Evolutionary conservation across 768 basidiomycete species (phyloP), one percentile per base, ranked within the genome.

Genomic region (Leccinellum luteum): DNA sequence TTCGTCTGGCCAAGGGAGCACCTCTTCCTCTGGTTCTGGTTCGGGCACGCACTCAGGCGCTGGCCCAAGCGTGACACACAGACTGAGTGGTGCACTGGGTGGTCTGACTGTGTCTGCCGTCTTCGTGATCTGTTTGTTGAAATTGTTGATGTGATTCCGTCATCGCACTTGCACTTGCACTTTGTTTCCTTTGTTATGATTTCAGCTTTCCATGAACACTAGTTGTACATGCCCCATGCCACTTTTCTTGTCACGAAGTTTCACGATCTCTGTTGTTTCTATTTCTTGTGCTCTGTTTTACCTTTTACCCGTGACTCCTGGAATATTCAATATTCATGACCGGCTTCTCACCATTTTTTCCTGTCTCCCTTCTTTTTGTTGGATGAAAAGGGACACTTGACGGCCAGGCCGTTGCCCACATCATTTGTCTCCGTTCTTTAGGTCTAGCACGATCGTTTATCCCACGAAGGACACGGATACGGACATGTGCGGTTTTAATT

Each of bases 121-220:
- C 8, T 61, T 68, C 21, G 19, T 68, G 48, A 61, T 51, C 6
- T 35, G 48, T 21, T 1, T 65, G 19, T 38, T 68, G 54, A 48
- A 51, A 57, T n/a, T 69, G 21, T 38, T 70, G 52, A 60, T 69
- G 52, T 69, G 57, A 48, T 13, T 5, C 27, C 44, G 35, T 43
- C n/a, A n/a, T 35, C 14, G 25, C 45, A 14, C 2, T 49, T 17
- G 38, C 10, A 25, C 30, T 54, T 3, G 23, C 25, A 25, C 25
- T 25, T n/a, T n/a, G 4, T 25, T 47, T 23, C 7, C 35, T 17
- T 35, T 35, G 35, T 35, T 35, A 15, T 17, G 17, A 35, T 9
- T 35, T 17, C 3, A 35, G 35, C 35, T 35, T 35, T 35, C 7
- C 35, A 35, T 35, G 35, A 17, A 35, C 35, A 35, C 35, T 35